Evolutionary conservation across 1,284 basidiomycete genomes (phyloP).

Genomic region (Laetiporus sulphureus): DNA sequence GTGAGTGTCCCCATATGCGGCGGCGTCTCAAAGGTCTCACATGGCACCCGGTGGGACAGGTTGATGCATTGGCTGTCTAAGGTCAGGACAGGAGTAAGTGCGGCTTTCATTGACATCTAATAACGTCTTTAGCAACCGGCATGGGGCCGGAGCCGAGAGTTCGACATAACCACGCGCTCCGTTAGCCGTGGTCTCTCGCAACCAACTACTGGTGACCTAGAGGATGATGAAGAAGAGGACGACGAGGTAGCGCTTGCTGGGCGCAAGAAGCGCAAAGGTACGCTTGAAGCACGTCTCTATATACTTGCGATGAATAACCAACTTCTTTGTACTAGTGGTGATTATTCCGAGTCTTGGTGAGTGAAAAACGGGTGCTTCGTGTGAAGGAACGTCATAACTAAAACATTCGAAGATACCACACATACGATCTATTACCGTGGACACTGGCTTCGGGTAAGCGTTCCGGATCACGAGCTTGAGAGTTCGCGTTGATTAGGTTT

Average conservation of each 20-base stretch:
- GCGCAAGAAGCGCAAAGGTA: constrained; percentile 69
- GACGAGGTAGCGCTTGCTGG: constrained; percentile 49
- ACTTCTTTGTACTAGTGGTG: constrained; percentile 15
- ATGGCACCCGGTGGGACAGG: constrained; percentile 33
- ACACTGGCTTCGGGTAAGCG: constrained; percentile 72
- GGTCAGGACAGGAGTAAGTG: constrained; percentile 30
- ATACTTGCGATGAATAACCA: constrained; percentile 11
- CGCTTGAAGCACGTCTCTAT: constrained; percentile 4
- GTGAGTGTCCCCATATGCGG: constrained; percentile 31
- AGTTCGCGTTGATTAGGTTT: constrained; percentile 13
- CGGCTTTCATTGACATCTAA: constrained; percentile 7
- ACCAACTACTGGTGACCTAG: constrained; percentile 65
- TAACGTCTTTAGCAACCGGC: constrained; percentile 57
- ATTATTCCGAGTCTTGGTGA: constrained; percentile 26
- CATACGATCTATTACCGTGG: constrained; percentile 83
- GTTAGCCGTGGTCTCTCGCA: constrained; percentile 55
- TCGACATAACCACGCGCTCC: constrained; percentile 78
- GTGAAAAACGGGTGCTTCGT: no score
- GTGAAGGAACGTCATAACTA: constrained; percentile 19
- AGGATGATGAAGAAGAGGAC: constrained; percentile 67
- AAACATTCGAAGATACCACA: constrained; percentile 54
- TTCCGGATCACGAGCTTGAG: constrained; percentile 9
- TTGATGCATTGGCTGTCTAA: constrained; percentile 83
- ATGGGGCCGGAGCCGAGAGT: constrained; percentile 78
- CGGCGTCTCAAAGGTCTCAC: constrained; percentile 9